Percentiles rank a stretch among this genome's conserved stretches.
Conservation (phyloP, 495 filamentous ascomycete species). For the Podospora fimiseda region DNA sequence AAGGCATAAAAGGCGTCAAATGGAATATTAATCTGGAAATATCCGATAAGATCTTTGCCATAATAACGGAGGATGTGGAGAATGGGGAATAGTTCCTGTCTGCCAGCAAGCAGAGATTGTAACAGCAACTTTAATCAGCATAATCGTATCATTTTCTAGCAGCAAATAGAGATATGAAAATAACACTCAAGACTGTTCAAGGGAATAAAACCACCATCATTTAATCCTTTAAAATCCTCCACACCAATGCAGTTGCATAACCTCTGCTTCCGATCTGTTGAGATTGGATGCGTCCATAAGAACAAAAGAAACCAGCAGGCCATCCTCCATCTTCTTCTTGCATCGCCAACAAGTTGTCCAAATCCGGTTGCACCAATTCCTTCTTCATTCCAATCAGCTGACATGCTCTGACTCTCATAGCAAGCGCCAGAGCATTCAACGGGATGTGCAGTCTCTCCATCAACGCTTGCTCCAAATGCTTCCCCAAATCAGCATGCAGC, state of each 20-base stretch:
- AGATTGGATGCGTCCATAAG: background rate
- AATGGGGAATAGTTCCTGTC: too few relatives aligned
- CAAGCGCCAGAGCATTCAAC: background rate
- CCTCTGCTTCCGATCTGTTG: background rate
- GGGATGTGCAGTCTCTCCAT: background rate
- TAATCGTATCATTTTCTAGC: too few relatives aligned
- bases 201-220: too few relatives aligned
- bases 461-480: background rate
- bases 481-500: background rate
- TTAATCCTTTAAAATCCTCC: background rate
- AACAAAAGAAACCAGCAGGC: background rate
- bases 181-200: too few relatives aligned
- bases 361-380: background rate
- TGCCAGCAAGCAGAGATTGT: too few relatives aligned
- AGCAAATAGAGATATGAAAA: too few relatives aligned
- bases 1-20: background rate
- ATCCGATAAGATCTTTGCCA: background rate
- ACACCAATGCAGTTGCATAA: slow-evolving; percentile 1
- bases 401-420: background rate
- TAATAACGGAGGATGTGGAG: background rate
- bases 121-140: too few relatives aligned
- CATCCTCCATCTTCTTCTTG: background rate
- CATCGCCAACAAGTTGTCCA: background rate
- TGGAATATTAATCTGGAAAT: background rate
- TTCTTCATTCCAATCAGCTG: background rate